These are phyloP conservation scores for Ambrosiella cleistominuta DNA, from an alignment of 2,329 filamentous ascomycete species.

Conservation along the genomic window DNA sequence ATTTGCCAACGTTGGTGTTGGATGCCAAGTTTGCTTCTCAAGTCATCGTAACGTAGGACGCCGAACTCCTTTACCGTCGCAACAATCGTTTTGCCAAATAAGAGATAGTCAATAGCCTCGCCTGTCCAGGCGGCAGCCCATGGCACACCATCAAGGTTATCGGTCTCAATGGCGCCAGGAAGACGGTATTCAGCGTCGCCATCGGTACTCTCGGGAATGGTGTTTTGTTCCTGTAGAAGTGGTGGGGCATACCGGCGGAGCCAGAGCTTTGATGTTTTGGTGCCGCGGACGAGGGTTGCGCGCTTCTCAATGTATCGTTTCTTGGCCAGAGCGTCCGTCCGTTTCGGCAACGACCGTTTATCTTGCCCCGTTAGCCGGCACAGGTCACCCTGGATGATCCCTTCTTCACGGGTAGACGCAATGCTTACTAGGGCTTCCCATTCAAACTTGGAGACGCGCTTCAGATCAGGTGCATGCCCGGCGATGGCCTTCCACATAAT, in stretches of 20 bases:
- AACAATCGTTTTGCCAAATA: constrained; percentile 38
- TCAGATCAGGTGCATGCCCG: constrained; percentile 40
- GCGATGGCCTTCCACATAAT: constrained; percentile 42
- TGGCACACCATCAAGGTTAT: constrained; percentile 35
- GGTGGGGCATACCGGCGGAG: constrained; percentile 36
- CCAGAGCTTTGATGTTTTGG: constrained; percentile 47
- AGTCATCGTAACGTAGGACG: constrained; percentile 39
- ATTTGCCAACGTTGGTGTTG: constrained; percentile 39
- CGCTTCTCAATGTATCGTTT: constrained; percentile 47
- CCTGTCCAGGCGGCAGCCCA: constrained; percentile 40
- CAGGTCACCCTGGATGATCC: constrained; percentile 44
- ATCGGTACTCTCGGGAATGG: constrained; percentile 1
- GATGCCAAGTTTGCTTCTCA: constrained; percentile 40
- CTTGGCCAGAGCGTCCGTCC: constrained; percentile 39
- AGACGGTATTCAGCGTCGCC: constrained; percentile 7
- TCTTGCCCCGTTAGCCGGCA: constrained; percentile 41
- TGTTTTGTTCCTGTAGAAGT: constrained; percentile 19
- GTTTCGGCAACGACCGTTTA: constrained; percentile 44
- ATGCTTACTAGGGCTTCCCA: constrained; percentile 42
- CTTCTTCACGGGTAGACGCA: constrained; percentile 33
- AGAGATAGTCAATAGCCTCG: constrained; percentile 38
- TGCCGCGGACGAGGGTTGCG: constrained; percentile 38
- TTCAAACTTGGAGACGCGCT: constrained; percentile 38
- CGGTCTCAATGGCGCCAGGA: constrained; percentile 18
- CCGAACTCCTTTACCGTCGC: constrained; percentile 39